phyloP scores from a whole-genome alignment of 371 early-diverging fungal genomes.

The Mortierella sp. region DNA sequence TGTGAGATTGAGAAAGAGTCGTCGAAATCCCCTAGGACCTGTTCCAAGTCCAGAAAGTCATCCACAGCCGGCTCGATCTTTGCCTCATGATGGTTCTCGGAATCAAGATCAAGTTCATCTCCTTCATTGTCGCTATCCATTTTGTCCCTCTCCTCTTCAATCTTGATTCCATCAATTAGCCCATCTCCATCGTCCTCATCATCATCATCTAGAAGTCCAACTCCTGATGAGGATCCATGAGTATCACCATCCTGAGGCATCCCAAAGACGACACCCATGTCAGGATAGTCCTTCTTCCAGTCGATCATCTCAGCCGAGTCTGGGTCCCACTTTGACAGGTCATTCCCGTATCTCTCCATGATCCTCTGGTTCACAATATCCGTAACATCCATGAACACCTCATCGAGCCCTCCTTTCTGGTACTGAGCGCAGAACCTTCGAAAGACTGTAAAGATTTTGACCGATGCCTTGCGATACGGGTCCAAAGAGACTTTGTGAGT shows the following conservation, averaged over 20 bases:
- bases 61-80: conserved; percentile 1
- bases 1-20: conserved; percentile 5
- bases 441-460: conserved; percentile 78
- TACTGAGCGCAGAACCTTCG: conserved; percentile 59
- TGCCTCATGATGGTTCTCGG: neutral
- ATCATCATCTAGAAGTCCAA: conserved; percentile 12
- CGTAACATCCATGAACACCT: conserved; percentile 90
- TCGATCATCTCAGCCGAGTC: conserved; percentile 28
- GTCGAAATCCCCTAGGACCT: conserved; percentile 20
- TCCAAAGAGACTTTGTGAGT: conserved; percentile 94
- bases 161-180: conserved; percentile 13
- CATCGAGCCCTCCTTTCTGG: conserved; percentile 84
- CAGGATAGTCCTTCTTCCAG: conserved; percentile 30
- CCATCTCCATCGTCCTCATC: conserved; percentile 14
- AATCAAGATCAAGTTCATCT: neutral
- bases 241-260: conserved; percentile 4
- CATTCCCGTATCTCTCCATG: conserved; percentile 55
- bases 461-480: conserved; percentile 79
- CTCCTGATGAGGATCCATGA: neutral
- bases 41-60: conserved; percentile 29
- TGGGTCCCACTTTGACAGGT: conserved; percentile 51
- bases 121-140: conserved; percentile 16
- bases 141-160: conserved; percentile 8
- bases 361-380: conserved; percentile 70
- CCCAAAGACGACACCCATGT: conserved; percentile 42